Evolutionary conservation across 139 green algal species (phyloP).

Genomic region (Trebouxia sp.): DNA sequence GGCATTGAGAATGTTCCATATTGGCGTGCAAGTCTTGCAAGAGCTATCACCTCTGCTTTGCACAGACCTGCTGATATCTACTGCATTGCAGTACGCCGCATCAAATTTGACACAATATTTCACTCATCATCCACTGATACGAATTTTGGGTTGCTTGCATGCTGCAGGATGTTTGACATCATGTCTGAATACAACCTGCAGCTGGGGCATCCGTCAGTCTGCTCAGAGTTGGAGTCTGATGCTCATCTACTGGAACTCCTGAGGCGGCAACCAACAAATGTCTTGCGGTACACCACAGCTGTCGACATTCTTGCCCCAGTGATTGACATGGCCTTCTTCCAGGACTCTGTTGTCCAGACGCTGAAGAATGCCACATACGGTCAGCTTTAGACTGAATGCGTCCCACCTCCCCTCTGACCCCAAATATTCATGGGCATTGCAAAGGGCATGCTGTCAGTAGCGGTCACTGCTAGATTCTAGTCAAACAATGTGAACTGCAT

Average conservation of each 20-base stretch:
- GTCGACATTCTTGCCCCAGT: slow-evolving; percentile 15
- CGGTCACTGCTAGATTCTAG: not conserved
- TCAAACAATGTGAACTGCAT: too few species aligned
- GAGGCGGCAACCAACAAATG: not conserved
- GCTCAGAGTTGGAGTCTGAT: not conserved
- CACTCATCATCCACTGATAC: not conserved
- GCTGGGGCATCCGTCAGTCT: not conserved
- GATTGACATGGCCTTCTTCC: slow-evolving; percentile 24
- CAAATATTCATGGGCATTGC: too few species aligned
- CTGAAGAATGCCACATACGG: slow-evolving; percentile 5
- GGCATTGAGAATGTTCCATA: too few species aligned
- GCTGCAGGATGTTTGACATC: slow-evolving; percentile 23
- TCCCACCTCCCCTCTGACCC: too few species aligned
- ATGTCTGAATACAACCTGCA: not conserved
- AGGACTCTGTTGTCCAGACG: not conserved
- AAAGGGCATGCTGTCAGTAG: not conserved
- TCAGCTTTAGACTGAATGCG: not conserved
- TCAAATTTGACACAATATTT: not conserved
- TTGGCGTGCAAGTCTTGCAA: not conserved
- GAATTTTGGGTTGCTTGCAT: not conserved
- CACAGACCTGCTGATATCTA: not conserved
- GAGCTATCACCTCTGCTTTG: not conserved
- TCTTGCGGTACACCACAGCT: not conserved
- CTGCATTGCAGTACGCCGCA: not conserved
- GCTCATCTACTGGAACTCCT: not conserved